A percentile compares a stretch with the other conserved stretches of the same genome.
phyloP scores from a whole-genome alignment of 225 moss, liverwort and hornwort genomes.

The Anthoceros angustus region DNA sequence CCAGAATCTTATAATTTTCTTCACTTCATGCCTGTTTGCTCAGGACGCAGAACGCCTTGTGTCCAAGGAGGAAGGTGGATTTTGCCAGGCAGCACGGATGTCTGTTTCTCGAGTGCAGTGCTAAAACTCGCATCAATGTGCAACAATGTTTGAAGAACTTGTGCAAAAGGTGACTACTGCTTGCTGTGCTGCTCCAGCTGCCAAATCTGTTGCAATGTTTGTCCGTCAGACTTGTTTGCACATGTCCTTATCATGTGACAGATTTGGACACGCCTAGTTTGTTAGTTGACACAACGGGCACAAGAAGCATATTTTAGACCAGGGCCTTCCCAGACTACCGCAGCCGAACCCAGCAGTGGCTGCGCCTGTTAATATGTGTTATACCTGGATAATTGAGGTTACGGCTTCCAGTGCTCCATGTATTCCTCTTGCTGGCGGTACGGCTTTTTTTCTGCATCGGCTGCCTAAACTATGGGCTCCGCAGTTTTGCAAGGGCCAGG shows the following conservation, averaged over 20 bases:
- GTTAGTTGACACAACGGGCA: slow-evolving; percentile 45
- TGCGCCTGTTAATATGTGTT: slow-evolving; percentile 23
- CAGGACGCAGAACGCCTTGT: slow-evolving; percentile 76
- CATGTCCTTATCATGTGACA: too few relatives aligned
- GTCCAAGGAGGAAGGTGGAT: slow-evolving; percentile 86
- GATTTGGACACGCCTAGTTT: slow-evolving; percentile 84
- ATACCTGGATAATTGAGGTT: too few relatives aligned
- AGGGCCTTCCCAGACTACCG: slow-evolving; percentile 16
- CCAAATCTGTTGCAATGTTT: background rate
- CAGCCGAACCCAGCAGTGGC: slow-evolving; percentile 4
- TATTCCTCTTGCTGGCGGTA: too few relatives aligned
- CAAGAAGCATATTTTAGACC: slow-evolving; percentile 57
- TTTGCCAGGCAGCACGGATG: slow-evolving; percentile 90
- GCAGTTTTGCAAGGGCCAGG: too few relatives aligned
- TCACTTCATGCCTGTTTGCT: background rate
- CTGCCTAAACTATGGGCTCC: too few relatives aligned
- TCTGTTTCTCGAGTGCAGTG: slow-evolving; percentile 87
- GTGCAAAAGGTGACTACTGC: slow-evolving; percentile 34
- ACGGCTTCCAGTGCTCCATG: too few relatives aligned
- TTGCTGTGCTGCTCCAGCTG: background rate
- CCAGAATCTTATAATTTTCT: background rate
- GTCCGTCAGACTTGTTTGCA: background rate
- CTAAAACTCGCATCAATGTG: slow-evolving; percentile 85
- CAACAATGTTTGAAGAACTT: slow-evolving; percentile 85
- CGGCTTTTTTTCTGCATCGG: too few relatives aligned